phyloP scores from a whole-genome alignment of 805 yeast genomes.

The Yamadazyma tumulicola region DNA sequence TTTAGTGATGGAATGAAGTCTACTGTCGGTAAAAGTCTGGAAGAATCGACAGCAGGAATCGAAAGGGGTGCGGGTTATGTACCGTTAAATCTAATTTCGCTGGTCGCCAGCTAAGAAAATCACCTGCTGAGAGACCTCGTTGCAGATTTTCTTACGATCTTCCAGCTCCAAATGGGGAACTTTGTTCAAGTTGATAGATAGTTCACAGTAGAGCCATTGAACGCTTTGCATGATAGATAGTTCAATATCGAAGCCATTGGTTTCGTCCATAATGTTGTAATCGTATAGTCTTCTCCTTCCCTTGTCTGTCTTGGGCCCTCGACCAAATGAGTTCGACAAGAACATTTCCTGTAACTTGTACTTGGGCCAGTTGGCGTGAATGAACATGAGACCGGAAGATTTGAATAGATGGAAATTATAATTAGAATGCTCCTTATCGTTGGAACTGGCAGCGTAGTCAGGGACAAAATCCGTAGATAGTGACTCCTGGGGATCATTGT shows the following conservation, averaged over 20 bases:
- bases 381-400: conserved; percentile 24
- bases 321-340: conserved; percentile 19
- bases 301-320: conserved; percentile 21
- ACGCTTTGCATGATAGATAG: conserved; percentile 22
- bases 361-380: conserved; percentile 41
- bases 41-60: too few species aligned
- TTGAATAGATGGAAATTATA: conserved; percentile 28
- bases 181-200: conserved; percentile 16
- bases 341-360: conserved; percentile 24
- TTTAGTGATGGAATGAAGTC: too few species aligned
- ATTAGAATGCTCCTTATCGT: conserved; percentile 21
- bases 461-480: conserved; percentile 12
- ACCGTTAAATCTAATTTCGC: too few species aligned
- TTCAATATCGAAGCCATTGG: conserved; percentile 26
- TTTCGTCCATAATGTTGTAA: conserved; percentile 20
- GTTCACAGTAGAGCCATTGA: conserved; percentile 27
- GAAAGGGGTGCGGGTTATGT: too few species aligned
- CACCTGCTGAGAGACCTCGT: conserved; percentile 21
- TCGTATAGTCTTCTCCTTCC: conserved; percentile 27
- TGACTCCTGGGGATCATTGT: conserved; percentile 9
- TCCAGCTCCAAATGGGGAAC: conserved; percentile 19
- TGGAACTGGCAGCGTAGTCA: conserved; percentile 18
- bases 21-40: too few species aligned
- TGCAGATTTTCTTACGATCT: conserved; percentile 23
- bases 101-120: conserved; percentile 15